Base-by-base conservation (phyloP, 768 basidiomycete genomes). In the Lactifluus subvellereus region DNA sequence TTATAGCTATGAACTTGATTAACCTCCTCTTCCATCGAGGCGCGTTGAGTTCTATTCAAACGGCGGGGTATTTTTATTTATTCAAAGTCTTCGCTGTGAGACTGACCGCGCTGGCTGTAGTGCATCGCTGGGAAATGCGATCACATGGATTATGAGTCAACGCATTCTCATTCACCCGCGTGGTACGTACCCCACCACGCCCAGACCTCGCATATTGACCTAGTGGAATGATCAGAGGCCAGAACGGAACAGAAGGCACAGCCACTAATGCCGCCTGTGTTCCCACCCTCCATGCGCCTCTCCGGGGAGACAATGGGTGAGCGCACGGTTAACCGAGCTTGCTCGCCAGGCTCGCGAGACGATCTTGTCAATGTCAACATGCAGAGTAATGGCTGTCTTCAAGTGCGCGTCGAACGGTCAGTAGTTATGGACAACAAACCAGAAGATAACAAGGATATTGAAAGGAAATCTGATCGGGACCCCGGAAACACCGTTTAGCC, bases 101-200 rank as follows among this genome's bases (percentile, higher is more conserved):
- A 27, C 61, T 45, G 49, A 37, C 55, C 16, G 22, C 33, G 40
- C 20, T 1, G 1, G 8, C 45, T 22, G 7, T 45, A 75, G 74
- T 47, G 69, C 72, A 8, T 69, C 74, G 18, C 63, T 74, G 20
- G 76, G 71, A 53, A 74, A 74, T 64, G 68, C 71, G 3, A 54
- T 72, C 33, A 72, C 74, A 14, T 74, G 73, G 74, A 74, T 73
- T 62, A 73, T 70, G 74, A 71, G 71, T 64, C 74, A 75, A 60
- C 69, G 71, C 13, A 71, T 75, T 65, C 70, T 75, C 59, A 73
- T 73, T 45, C 73, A 74, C 45, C 70, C 74, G n/a, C 71, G 70
- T 18, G 70, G 74, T 74, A 66, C 60, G 71, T 57, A 18, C 32
- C 27, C 43, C 8, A 40, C 35, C 13, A 35, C 7, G n/a, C 22